Evolutionary conservation across 2,329 filamentous ascomycete species (phyloP), one percentile per base, ranked within the genome.

Genomic region (Ophiostoma perfectum): DNA sequence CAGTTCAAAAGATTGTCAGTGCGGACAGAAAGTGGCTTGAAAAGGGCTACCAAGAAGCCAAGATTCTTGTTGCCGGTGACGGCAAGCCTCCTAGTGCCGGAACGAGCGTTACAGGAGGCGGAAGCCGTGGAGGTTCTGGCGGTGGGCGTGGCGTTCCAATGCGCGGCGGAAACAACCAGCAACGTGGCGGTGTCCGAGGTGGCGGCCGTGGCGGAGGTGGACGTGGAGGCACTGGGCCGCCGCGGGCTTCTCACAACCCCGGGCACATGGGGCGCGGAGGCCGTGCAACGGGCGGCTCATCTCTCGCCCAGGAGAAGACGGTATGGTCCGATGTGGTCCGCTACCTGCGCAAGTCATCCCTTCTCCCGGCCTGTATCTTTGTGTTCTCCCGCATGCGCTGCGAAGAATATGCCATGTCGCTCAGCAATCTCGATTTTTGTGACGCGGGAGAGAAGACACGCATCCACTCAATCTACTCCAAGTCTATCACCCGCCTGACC

Each of bases 371-470:
- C 8, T 98, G 94, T 77, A 96, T 99, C 73, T 99, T 99, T 76
- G 94, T 99, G 68, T 99, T 99, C 78, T 99, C 95, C 2, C 99
- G 98, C 81, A 97, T 95, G 78, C 85, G 95, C 66, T 98, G 95
- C 74, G 95, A 99, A 78, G 93, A 98, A 76, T 99, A 98, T 76
- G 95, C 95, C 0, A 92, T 97, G 76, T 94, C 95, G 0, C 82
- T 99, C 36, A 94, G 91, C 71, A 98, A 97, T 75, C 89, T 97
- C 73, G 95, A 99, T 75, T 98, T 96, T 75, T 96, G 91, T 76
- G 97, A 90, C 5, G 92, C 93, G 0, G 85, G 89, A 3, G 95
- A 99, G 80, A 98, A 97, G 84, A 99, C 95, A 74, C 89, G 92
- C 63, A 96, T 96, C 69, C 94, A 99, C 77, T 97, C 98, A 91